These are phyloP conservation scores for Microsporum audouinii DNA, from an alignment of 2,329 filamentous ascomycete species.

Conservation along the genomic window DNA sequence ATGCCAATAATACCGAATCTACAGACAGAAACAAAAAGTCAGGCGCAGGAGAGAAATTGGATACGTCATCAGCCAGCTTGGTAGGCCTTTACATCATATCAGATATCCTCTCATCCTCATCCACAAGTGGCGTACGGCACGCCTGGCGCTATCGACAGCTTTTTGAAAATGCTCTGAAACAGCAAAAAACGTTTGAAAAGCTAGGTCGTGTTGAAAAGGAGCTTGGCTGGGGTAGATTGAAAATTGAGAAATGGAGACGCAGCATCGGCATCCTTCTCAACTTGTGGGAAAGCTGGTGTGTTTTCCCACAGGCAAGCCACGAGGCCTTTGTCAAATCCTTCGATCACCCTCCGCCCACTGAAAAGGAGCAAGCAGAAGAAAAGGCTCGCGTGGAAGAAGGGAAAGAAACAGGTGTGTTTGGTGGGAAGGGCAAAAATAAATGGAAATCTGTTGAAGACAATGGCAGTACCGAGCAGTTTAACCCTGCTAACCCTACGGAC, in stretches of 20 bases:
- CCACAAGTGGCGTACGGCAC: conserved; percentile 64
- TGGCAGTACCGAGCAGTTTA: conserved; percentile 15
- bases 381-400: conserved; percentile 34
- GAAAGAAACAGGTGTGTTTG: conserved; percentile 26
- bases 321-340: conserved; percentile 60
- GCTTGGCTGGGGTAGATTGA: conserved; percentile 66
- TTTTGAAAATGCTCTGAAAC: conserved; percentile 61
- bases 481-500: conserved; percentile 3
- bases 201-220: conserved; percentile 63
- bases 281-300: conserved; percentile 55
- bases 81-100: conserved; percentile 70
- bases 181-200: conserved; percentile 59
- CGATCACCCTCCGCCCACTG: conserved; percentile 53
- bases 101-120: conserved; percentile 69
- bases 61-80: conserved; percentile 61
- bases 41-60: conserved; percentile 38
- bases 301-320: conserved; percentile 63
- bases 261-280: conserved; percentile 58
- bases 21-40: conserved; percentile 24
- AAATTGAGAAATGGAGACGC: conserved; percentile 74
- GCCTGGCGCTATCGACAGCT: conserved; percentile 78
- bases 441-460: conserved; percentile 40
- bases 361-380: conserved; percentile 35
- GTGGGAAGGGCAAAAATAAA: conserved; percentile 32
- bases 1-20: conserved; percentile 28